These are phyloP conservation scores for Dunaliella primolecta DNA, from an alignment of 139 green algal species.

Conservation along the genomic window DNA sequence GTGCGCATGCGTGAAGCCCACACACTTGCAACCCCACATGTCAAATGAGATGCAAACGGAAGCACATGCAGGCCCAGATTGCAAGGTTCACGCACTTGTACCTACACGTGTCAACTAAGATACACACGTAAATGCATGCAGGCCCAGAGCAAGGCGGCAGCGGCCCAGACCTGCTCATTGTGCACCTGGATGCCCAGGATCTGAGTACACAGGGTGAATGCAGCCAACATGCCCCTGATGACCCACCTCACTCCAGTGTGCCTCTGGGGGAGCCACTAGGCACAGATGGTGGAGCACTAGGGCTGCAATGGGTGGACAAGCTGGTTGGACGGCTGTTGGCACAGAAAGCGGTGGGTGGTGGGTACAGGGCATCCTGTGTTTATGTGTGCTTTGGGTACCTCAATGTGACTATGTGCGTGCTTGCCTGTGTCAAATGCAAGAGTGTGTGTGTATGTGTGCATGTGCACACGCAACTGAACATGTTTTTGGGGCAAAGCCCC, in stretches of 20 bases:
- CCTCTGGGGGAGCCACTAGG: no score
- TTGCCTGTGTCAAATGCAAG: background rate
- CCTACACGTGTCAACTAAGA: background rate
- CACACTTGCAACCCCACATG: background rate
- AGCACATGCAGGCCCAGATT: background rate
- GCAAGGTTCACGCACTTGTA: no score
- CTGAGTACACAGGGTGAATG: no score
- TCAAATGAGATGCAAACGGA: background rate
- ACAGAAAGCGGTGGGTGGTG: background rate
- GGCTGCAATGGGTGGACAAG: conserved; percentile 50
- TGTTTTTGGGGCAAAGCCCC: no score
- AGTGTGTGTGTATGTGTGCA: background rate
- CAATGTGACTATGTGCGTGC: no score
- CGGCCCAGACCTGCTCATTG: conserved; percentile 29
- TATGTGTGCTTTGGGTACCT: no score
- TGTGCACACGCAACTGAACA: no score
- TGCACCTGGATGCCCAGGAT: conserved; percentile 30
- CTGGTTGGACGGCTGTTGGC: conserved; percentile 26
- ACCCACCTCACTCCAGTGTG: no score
- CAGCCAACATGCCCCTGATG: no score
- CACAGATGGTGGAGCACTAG: no score
- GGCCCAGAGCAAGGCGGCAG: conserved; percentile 18
- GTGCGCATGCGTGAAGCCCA: conserved; percentile 13
- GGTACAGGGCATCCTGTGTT: no score
- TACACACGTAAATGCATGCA: background rate